A percentile compares a stretch with the other conserved stretches of the same genome.
Conservation (phyloP, 2,329 filamentous ascomycete genomes). For the Ophiocordyceps camponoti-rufipedis region DNA sequence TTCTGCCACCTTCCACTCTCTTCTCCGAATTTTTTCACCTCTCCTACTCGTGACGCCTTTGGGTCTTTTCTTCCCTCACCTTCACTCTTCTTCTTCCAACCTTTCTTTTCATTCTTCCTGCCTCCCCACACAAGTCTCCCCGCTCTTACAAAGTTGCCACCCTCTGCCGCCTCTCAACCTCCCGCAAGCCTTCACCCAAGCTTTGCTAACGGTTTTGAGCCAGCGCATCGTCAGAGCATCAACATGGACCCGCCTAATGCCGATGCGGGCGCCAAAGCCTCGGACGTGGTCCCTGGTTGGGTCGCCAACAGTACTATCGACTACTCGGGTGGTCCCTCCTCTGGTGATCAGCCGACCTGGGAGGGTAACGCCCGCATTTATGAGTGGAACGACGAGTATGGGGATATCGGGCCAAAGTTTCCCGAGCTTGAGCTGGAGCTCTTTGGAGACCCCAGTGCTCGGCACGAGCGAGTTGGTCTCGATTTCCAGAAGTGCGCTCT, state of each 20-base stretch:
- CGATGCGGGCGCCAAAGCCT: conserved; percentile 5
- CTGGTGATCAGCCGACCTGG: conserved; percentile 15
- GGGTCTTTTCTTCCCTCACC: not conserved
- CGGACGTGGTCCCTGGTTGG: conserved; percentile 21
- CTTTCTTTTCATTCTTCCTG: not conserved
- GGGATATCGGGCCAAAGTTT: conserved; percentile 62
- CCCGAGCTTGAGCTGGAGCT: conserved; percentile 56
- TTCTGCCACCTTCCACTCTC: not conserved
- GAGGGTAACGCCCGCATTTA: conserved; percentile 48
- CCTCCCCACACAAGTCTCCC: not conserved
- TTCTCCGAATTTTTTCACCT: not conserved
- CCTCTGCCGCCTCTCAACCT: not conserved
- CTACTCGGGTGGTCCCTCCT: conserved; percentile 18
- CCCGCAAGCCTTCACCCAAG: not conserved
- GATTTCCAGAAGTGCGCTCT: conserved; percentile 42
- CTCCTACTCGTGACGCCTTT: not conserved
- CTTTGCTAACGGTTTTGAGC: not conserved
- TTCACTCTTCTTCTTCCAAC: not conserved
- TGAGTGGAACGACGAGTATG: conserved; percentile 70
- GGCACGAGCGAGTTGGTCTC: conserved; percentile 31
- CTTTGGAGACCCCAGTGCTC: conserved; percentile 42
- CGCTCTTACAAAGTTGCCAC: not conserved
- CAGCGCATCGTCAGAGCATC: not conserved
- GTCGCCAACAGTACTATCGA: conserved; percentile 25
- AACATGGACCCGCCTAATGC: conserved; percentile 2